These are phyloP conservation scores for Globisporangium cystogenes DNA, from an alignment of 352 stramenopile genomes.

Conservation along the genomic window DNA sequence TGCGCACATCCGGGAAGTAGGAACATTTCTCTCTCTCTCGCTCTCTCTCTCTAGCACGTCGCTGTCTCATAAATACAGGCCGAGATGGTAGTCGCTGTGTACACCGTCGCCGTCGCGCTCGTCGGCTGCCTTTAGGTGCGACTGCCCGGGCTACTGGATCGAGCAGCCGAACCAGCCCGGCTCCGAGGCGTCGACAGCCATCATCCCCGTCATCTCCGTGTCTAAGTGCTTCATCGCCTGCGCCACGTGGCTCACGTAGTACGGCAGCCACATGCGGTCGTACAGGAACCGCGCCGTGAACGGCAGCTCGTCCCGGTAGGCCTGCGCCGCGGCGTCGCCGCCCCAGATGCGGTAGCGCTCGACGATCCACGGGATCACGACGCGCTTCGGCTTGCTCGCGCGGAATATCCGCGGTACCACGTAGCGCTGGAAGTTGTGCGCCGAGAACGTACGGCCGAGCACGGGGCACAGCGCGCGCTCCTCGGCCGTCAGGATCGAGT, in stretches of 20 bases:
- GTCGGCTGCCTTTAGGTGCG: background rate
- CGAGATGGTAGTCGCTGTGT: slow-evolving; percentile 2
- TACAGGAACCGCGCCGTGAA: slow-evolving; percentile 77
- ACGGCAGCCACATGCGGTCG: slow-evolving; percentile 70
- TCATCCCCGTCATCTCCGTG: slow-evolving; percentile 26
- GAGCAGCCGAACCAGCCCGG: slow-evolving; percentile 53
- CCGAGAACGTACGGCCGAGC: slow-evolving; percentile 60
- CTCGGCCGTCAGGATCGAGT: slow-evolving; percentile 63
- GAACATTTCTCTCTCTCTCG: background rate
- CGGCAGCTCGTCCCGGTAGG: slow-evolving; percentile 66
- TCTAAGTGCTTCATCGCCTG: slow-evolving; percentile 70
- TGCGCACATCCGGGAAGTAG: too few relatives aligned
- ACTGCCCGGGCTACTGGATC: slow-evolving; percentile 30
- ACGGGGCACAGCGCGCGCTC: slow-evolving; percentile 53
- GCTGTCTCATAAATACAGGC: slow-evolving; percentile 9
- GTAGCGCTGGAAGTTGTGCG: slow-evolving; percentile 64
- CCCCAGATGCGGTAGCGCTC: slow-evolving; percentile 72
- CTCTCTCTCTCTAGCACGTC: slow-evolving; percentile 1
- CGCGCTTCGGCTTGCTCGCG: slow-evolving; percentile 48
- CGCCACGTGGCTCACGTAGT: slow-evolving; percentile 61
- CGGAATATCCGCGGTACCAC: slow-evolving; percentile 74
- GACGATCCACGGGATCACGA: slow-evolving; percentile 81
- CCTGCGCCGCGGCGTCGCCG: slow-evolving; percentile 42
- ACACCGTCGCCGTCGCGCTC: background rate
- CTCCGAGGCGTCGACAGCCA: slow-evolving; percentile 26